Evolutionary conservation across 257 asterid species (phyloP), one percentile per base, ranked within the genome.

Genomic region (Solanum pinnatisectum): DNA sequence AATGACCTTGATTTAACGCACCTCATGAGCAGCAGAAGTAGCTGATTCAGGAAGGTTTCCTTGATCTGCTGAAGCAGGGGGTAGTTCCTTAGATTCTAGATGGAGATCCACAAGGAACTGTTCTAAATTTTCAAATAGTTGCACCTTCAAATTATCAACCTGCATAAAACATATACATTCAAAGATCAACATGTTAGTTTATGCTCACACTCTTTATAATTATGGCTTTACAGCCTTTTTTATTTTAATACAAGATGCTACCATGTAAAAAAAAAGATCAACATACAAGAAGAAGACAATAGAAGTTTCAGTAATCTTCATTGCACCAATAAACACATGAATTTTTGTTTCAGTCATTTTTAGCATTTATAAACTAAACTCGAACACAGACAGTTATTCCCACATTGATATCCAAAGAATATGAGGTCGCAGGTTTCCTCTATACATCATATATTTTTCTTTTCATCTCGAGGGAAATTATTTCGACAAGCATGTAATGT

Each of bases 131-230:
- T 96, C 99, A 87, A 94, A 95, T 90, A 97, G 95, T 89, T 97
- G 95, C 88, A 94, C 94, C 94, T 96, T 95, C 94, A 97, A 87
- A 86, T 90, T 96, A 89, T 96, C 99, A 79, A 96, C 99, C 99
- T 97, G 93, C 84, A 87, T 44, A 90, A 87, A 90, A 87, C 81
- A 60, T 22, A 83, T 36, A 74, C 44, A 82, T 18, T 82, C 32
- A 82, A 49, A 82, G 71, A 82, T 23, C 44, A 82, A 82, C 30
- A 82, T 32, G 44, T 72, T 18, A 33, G 27, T 18, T 10, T 72
- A 33, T 0, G 27, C 44, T 72, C 78, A 16, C 74, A 12, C 14
- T 15, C 78, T 72, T 33, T 33, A 39, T 72, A 72, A 9, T 72
- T 33, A 72, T 72, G 44, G 79, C 79, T 72, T 72, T n/a, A 4